phyloP scores from a whole-genome alignment of 345 rosid genomes.

The Angophora floribunda region DNA sequence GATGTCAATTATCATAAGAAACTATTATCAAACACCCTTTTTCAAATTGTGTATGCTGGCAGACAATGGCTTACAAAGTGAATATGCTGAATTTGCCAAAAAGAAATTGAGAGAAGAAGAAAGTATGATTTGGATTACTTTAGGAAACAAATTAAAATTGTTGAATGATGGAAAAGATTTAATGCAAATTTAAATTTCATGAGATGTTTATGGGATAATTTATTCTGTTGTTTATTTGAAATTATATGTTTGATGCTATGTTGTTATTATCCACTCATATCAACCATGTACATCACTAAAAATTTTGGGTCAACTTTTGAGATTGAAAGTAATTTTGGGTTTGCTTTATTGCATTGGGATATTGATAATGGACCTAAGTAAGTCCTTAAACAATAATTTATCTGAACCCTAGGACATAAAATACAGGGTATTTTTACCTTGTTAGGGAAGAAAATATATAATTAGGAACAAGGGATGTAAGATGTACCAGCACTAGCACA shows the following conservation, averaged over 20 bases:
- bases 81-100: neutral
- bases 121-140: neutral
- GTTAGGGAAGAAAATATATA: too few species aligned
- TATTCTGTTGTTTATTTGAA: neutral
- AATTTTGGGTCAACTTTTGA: neutral
- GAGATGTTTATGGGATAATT: neutral
- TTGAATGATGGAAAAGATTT: neutral
- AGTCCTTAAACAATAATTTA: too few species aligned
- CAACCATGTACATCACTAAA: neutral
- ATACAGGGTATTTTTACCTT: too few species aligned
- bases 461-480: too few species aligned
- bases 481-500: too few species aligned
- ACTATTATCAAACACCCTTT: neutral
- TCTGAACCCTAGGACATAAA: too few species aligned
- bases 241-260: neutral
- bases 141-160: neutral
- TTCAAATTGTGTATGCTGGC: neutral
- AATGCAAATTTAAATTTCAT: neutral
- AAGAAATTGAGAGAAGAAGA: neutral
- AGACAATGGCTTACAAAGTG: neutral
- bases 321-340: neutral
- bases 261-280: neutral
- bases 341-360: too few species aligned
- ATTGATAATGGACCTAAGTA: too few species aligned
- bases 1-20: neutral